Base-by-base conservation (phyloP, 768 basidiomycete species). In the Hypholoma fasciculare region DNA sequence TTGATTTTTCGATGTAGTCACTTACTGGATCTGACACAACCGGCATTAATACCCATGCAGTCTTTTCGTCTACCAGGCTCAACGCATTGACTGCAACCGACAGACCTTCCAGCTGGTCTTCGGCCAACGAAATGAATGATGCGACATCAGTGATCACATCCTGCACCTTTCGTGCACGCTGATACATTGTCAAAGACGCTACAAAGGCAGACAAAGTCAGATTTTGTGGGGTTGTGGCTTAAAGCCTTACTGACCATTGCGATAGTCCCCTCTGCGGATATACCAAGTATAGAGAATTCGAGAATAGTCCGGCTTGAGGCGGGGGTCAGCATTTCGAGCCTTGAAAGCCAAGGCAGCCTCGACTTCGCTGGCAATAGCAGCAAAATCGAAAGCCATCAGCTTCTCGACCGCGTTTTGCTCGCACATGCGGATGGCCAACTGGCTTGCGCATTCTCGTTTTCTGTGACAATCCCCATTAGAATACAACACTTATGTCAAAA, bases 201-300 rank as follows among this genome's bases (percentile, higher is more conserved):
- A 67, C 36, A 66, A 64, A 63, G 36, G 26, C 23, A 59, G 14
- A 62, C 19, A 59, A 16, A 62, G 56, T 46, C 42, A 50, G 30
- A 53, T 23, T 4, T 30, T 51, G 37, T 36, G 47, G 50, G 39
- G 52, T 39, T 50, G 59, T 61, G 42, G 54, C 51, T 56, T 38
- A 56, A 58, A 23, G 53, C 53, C 42, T 36, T 44, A 78, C 85
- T 72, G 70, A 96, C 96, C 97, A 70, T 85, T 94, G 52, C 94
- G 85, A 74, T 95, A 94, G 71, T 98, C 94, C 26, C 92, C 91
- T 69, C 92, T 81, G 56, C 83, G 81, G 64, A 89, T 83, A 70
- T 94, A 89, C 94, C 94, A 98, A 48, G 93, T 88, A 73, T 97
- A 96, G n/a, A 98, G 74, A 54, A 98, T 92, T 65, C 86, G 84